Percentiles rank a stretch among this genome's conserved stretches.
phyloP scores from a whole-genome alignment of 768 basidiomycete species.

The Gloeopeniophorella convolvens region DNA sequence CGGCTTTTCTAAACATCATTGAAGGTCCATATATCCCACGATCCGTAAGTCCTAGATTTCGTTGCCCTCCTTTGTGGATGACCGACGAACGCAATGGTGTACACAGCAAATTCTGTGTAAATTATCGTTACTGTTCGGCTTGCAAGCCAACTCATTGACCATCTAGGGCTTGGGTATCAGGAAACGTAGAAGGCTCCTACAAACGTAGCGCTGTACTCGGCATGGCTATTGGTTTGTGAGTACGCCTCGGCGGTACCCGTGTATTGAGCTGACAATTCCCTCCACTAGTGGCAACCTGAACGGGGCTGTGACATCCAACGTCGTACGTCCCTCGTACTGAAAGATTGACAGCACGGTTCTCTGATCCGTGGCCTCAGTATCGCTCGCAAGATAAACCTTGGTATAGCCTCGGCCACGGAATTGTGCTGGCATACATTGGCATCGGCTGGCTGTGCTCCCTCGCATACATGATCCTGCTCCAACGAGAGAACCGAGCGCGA shows the following conservation, averaged over 20 bases:
- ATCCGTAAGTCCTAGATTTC: slow-evolving; percentile 31
- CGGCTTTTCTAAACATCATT: not conserved
- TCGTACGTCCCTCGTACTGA: slow-evolving; percentile 36
- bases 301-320: slow-evolving; percentile 60
- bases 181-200: slow-evolving; percentile 68
- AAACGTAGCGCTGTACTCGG: slow-evolving; percentile 66
- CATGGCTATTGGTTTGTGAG: slow-evolving; percentile 56
- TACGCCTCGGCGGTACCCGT: not conserved
- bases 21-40: slow-evolving; percentile 42
- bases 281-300: slow-evolving; percentile 51
- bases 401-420: slow-evolving; percentile 63
- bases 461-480: slow-evolving; percentile 41
- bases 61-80: not conserved
- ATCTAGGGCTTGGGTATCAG: slow-evolving; percentile 59
- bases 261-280: not conserved
- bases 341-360: no score
- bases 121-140: slow-evolving; percentile 15
- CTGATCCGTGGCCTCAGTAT: no score
- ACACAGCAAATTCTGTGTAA: slow-evolving; percentile 41
- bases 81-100: not conserved
- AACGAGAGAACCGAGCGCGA: slow-evolving; percentile 52
- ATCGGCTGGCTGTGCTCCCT: slow-evolving; percentile 54
- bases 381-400: slow-evolving; percentile 57
- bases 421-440: slow-evolving; percentile 63
- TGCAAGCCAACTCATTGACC: slow-evolving; percentile 18